Base-by-base conservation (phyloP, 2,329 filamentous ascomycete species). In the Cladobotryum mycophilum region DNA sequence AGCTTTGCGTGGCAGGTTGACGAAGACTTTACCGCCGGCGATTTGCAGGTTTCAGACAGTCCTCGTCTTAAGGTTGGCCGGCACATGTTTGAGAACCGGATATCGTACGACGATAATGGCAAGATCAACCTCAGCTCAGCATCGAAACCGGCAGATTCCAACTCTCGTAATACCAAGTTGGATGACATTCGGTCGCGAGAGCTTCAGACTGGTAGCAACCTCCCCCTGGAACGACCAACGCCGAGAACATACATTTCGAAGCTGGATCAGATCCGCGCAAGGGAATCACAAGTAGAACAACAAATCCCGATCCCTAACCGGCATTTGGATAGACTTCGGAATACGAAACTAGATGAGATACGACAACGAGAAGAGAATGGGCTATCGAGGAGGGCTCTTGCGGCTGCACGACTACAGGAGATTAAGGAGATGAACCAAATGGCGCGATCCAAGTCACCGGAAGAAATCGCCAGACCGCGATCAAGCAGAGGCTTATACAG, bases 1-100 rank as follows among this genome's bases (percentile, higher is more conserved):
- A 76, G 72, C 56, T 78, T 74, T 51, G 74, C 72, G 7, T 82
- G 78, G 79, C 67, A 81, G 50, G 63, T 80, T 6, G 79, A 82
- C 34, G 72, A 74, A 5, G 79, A 82, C 49, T 81, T 82, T 55
- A 81, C 79, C 1, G 78, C 73, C 11, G 71, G 73, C 40, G 78
- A 81, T 52, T 53, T 81, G 37, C 77, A 81, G 51, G 60, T 78
- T 34, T 82, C 79, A 0, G 70, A 76, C 55, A 82, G 78, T 54
- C 79, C 79, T n/a, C 73, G 76, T 33, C 70, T 81, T 47, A 67
- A 62, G 25, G 64, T 72, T 18, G 63, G 57, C 22, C 62, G 64
- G 30, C 62, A 66, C 30, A 70, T 65, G 1, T 70, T 70, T 49
- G 67, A 61, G 11, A 62, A 64, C 45, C 65, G 67, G 11, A 61